Conservation (phyloP, 2,329 filamentous ascomycete species). For the Dichotomopilus funicola region DNA sequence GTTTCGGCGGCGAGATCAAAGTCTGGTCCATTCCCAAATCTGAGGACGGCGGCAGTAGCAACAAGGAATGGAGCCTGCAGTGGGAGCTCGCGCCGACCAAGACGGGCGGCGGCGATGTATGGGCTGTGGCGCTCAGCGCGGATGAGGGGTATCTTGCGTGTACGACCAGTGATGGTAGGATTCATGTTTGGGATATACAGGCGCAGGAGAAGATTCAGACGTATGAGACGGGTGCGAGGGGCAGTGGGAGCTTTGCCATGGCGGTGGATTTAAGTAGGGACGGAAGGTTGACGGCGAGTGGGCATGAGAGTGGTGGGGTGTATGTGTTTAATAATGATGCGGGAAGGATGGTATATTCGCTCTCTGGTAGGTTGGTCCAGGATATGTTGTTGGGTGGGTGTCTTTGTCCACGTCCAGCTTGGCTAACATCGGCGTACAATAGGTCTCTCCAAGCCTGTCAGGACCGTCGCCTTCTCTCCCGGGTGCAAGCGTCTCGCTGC, state of each 20-base stretch:
- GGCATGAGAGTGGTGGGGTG: conserved; percentile 84
- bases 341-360: conserved; percentile 74
- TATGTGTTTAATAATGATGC: conserved; percentile 95
- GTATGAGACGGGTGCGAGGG: conserved; percentile 64
- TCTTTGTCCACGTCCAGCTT: not conserved
- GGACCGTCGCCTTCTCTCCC: conserved; percentile 81
- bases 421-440: conserved; percentile 1
- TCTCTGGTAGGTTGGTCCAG: conserved; percentile 55
- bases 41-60: conserved; percentile 20
- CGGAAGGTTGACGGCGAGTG: conserved; percentile 80
- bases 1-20: conserved; percentile 84
- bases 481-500: conserved; percentile 78
- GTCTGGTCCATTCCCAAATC: conserved; percentile 57
- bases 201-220: conserved; percentile 50
- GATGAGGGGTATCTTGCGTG: conserved; percentile 81
- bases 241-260: conserved; percentile 66
- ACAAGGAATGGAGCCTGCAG: conserved; percentile 42
- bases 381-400: no score
- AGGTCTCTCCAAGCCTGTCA: conserved; percentile 83
- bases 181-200: conserved; percentile 78
- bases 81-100: conserved; percentile 37
- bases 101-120: conserved; percentile 47
- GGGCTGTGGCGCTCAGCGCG: conserved; percentile 80
- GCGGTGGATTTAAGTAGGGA: conserved; percentile 75
- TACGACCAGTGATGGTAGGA: conserved; percentile 78